Evolutionary conservation across 2,329 filamentous ascomycete species (phyloP).

Genomic region (Talaromyces albobiverticillius): DNA sequence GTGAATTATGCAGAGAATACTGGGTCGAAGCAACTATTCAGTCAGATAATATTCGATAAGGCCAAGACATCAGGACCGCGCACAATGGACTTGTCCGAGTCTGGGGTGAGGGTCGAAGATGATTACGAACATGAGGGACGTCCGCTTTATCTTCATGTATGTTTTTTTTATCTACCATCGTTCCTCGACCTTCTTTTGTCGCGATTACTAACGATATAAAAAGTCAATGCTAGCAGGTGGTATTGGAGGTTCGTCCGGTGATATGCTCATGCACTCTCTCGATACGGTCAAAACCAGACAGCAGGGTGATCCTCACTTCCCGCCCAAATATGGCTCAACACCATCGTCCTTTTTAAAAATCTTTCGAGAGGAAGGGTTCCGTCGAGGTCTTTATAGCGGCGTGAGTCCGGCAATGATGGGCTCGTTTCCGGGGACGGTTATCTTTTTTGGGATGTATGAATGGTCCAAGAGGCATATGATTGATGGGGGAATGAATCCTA

Average conservation of each 20-base stretch:
- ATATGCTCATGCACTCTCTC: constrained; percentile 97
- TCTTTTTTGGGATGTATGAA: constrained; percentile 97
- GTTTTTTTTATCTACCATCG: constrained; percentile 24
- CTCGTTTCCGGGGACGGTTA: constrained; percentile 87
- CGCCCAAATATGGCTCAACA: constrained; percentile 88
- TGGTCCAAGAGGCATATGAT: constrained; percentile 88
- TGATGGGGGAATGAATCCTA: constrained; percentile 76
- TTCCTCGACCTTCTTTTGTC: too few relatives aligned
- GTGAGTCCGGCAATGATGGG: constrained; percentile 86
- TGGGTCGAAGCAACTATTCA: not conserved
- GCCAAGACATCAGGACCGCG: not conserved
- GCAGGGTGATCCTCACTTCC: constrained; percentile 90
- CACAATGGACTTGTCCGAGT: constrained; percentile 9
- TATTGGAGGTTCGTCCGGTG: constrained; percentile 85
- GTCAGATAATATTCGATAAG: not conserved
- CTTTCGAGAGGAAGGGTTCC: constrained; percentile 83
- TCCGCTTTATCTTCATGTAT: constrained; percentile 63
- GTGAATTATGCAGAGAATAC: constrained; percentile 10
- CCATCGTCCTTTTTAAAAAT: constrained; percentile 91
- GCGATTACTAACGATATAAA: not conserved
- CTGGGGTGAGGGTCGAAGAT: constrained; percentile 19
- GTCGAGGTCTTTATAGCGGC: constrained; percentile 86
- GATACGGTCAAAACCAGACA: constrained; percentile 98
- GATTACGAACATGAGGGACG: constrained; percentile 55
- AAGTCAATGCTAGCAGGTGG: constrained; percentile 95